Base-by-base conservation (phyloP, 352 stramenopile species). In the Phytopythium montanum region DNA sequence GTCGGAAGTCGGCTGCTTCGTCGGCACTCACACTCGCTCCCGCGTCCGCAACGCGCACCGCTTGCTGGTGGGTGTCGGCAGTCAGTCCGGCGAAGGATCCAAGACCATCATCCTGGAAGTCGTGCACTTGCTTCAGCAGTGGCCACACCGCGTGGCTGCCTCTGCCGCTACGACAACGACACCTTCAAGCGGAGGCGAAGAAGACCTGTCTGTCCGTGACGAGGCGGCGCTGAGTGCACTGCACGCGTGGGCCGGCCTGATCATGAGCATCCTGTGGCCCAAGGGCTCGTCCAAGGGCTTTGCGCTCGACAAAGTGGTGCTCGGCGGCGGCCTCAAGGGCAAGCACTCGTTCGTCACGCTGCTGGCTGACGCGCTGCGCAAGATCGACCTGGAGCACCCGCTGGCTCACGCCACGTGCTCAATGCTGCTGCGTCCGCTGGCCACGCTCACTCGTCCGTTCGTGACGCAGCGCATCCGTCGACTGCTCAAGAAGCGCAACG, bases 251-350 rank as follows among this genome's bases (percentile, higher is more conserved):
- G 81, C 78, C 5, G 83, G 82, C 14, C 63, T 96, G 34, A 88
- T 94, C 34, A 93, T 94, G 84, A 93, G 83, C 55, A 89, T 96
- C 41, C 70, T 94, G 52, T 96, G 87, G 87, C 87, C 87, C 5
- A 85, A 87, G 42, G 85, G 82, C 2, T 79, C 80, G 16, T 78
- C 76, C 18, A 94, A 94, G 50, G 74, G 78, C 19, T 84, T 92
- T 42, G 83, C 85, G 0, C 92, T 81, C 82, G 85, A 94, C 57
- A 92, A 91, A 53, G 71, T 94, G 46, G 80, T 90, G 3, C 56
- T 90, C 2, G 77, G 73, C 55, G 83, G 81, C 25, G 74, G 78
- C 28, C 61, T 92, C 4, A 82, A 85, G 52, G 76, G 76, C 38
- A 90, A 91, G 52, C 85, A 92, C 50, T 80, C 79, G 8, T 91